Evolutionary conservation across 179 eudicot genomes (phyloP), one percentile per base, ranked within the genome.

Genomic region (Pouteria campechiana): DNA sequence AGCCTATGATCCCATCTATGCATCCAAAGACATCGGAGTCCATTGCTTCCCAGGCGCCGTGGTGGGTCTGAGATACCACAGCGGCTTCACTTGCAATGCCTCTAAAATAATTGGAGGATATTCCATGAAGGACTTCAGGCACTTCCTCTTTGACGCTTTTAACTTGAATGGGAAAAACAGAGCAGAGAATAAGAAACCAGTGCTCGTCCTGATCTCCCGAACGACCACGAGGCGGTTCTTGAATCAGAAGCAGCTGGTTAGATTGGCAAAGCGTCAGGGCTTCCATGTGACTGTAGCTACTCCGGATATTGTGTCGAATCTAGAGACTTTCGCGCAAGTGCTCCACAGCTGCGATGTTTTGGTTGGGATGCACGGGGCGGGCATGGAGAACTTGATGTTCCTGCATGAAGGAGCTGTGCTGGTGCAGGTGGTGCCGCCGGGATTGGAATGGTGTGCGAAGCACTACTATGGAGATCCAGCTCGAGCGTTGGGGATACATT

Each of bases 341-440:
- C 64, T 70, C 11, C 64, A 65, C 48, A 60, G 61, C 3, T 64
- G 67, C 39, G 65, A 65, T 17, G 50, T 70, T 32, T 41, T 64
- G 67, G 46, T 70, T 25, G 75, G 68, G 4, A 72, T 64, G 13
- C 75, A 70, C n/a, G 75, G 75, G 2, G 75, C 75, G 0, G 75
- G 75, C 12, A 59, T 70, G 4, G 65, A 71, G 6, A 70, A 70
- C 24, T 24, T 24, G 4, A 30, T 70, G 39, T 70, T 70, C 44
- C 37, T 70, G 22, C 68, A 71, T 0, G 54, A 55, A 0, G 66
- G 59, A 2, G 75, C 75, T 2, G 61, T 55, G 14, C 15, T 70
- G 61, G 45, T 70, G 17, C 75, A 70, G 41, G 48, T 70, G 0
- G 68, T 65, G 13, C 75, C 75, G 0, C 37, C 65, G 22, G 75